Base-by-base conservation (phyloP, 2,329 filamentous ascomycete species). In the Aspergillus versicolor region DNA sequence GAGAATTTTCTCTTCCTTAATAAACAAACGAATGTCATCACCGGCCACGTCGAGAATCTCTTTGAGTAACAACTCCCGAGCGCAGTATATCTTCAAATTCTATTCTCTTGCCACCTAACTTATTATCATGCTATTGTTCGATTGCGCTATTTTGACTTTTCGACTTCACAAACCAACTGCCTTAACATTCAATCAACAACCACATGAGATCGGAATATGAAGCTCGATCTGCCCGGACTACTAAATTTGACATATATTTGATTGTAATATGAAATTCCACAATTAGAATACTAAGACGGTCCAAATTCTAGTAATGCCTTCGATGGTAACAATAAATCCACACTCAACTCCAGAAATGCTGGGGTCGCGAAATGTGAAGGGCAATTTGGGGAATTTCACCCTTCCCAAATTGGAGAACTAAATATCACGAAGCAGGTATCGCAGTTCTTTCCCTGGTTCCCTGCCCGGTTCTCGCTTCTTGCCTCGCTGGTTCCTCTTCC, bases 401-500 rank as follows among this genome's bases (percentile, higher is more conserved):
- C 37, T n/a, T 37, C 15, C 43, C n/a, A 46, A n/a, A 3, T 42
- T 17, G 40, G 21, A 21, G 15, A 37, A n/a, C 11, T 11, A 21
- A 17, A 42, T 19, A 8, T 47, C 44, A 47, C n/a, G 44, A 47
- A 47, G 61, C 61, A 24, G 51, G 52, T 43, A 60, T 59, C 19
- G 60, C 57, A 34, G 45, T 57, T 42, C 50, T 59, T 45, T 57
- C 59, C 48, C 67, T 63, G 32, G 65, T 61, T 55, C 66, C 66
- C 41, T 66, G 66, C 52, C 63, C 65, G 12, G 60, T 67, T 63
- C 68, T 73, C 32, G 69, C 67, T 52, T 66, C 67, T 54, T 66
- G 72, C 57, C 67, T 68, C 49, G 64, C 70, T 55, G 70, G 63
- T 56, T 71, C 67, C 13, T 62, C 37, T 21, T 49, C 52, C 19